Conservation (phyloP, 2,329 filamentous ascomycete genomes). For the Onygenales sp. region DNA sequence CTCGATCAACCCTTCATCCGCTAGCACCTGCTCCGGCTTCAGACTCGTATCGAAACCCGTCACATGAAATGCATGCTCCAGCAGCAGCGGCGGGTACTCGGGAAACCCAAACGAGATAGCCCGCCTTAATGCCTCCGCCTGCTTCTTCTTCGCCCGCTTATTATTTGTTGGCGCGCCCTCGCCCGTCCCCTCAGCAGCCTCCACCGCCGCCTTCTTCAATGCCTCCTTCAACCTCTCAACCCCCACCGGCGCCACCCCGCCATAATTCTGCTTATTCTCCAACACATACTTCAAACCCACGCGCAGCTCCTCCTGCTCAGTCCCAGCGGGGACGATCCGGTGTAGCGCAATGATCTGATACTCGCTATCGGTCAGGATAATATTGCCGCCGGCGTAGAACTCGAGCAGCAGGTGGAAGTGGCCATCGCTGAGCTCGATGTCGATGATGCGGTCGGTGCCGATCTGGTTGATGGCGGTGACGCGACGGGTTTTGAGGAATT, state of each 20-base stretch:
- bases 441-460: constrained; percentile 86
- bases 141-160: constrained; percentile 66
- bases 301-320: constrained; percentile 73
- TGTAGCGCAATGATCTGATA: constrained; percentile 73
- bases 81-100: constrained; percentile 76
- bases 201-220: constrained; percentile 52
- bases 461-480: constrained; percentile 75
- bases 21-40: constrained; percentile 60
- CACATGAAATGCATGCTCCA: constrained; percentile 73
- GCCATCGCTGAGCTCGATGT: constrained; percentile 88
- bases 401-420: constrained; percentile 80
- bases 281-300: constrained; percentile 71
- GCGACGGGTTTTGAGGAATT: constrained; percentile 76
- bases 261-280: constrained; percentile 74
- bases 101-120: constrained; percentile 75
- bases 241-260: constrained; percentile 64
- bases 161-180: constrained; percentile 25
- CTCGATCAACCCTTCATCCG: constrained; percentile 54
- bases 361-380: constrained; percentile 80
- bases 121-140: constrained; percentile 66
- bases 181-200: constrained; percentile 15
- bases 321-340: constrained; percentile 68
- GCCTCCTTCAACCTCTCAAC: constrained; percentile 61
- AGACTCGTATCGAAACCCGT: constrained; percentile 59
- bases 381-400: constrained; percentile 93